Percentiles rank a stretch among this genome's conserved stretches.
phyloP scores from a whole-genome alignment of 83 land plant genomes.

The Picea abies region DNA sequence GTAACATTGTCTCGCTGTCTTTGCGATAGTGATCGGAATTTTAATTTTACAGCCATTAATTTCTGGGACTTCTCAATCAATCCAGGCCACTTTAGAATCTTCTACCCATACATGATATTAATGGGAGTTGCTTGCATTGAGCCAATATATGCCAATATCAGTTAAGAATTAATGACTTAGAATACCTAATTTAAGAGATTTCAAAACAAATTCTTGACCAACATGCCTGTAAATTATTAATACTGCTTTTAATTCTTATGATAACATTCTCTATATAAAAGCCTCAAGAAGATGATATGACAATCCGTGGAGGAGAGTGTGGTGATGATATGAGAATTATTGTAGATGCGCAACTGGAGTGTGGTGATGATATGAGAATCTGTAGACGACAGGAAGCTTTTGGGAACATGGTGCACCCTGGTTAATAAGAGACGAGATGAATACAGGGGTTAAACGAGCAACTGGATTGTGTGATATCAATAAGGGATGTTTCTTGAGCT shows the following conservation, averaged over 20 bases:
- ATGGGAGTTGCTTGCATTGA: conserved; percentile 59
- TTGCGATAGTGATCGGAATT: no score
- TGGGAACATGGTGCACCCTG: no score
- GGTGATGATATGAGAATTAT: no score
- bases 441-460: not conserved
- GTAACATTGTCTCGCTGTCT: conserved; percentile 14
- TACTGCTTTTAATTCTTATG: not conserved
- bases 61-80: no score
- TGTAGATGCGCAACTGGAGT: no score
- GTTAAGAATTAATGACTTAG: not conserved
- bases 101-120: conserved; percentile 33
- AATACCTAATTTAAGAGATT: not conserved
- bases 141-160: not conserved
- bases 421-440: no score
- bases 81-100: no score
- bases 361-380: no score
- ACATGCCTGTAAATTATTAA: not conserved
- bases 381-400: no score
- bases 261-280: not conserved
- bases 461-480: not conserved
- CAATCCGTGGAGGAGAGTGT: no score
- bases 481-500: not conserved
- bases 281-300: not conserved
- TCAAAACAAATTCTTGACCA: not conserved
- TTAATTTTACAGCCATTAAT: no score